A percentile compares a stretch with the other conserved stretches of the same genome.
phyloP scores from a whole-genome alignment of 306 rosid species.

The Fagus sylvatica region DNA sequence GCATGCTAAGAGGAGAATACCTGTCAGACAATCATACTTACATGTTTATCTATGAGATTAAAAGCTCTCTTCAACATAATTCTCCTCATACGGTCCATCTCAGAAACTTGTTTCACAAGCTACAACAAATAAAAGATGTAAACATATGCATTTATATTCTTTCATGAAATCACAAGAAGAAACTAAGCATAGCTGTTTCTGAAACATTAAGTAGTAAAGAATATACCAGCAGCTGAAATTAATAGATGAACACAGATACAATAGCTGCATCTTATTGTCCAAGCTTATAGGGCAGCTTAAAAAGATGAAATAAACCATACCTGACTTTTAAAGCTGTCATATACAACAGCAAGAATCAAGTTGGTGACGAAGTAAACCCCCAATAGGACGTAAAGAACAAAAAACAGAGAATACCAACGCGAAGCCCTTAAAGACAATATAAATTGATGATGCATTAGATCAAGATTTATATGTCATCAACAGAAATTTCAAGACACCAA shows the following conservation, averaged over 20 bases:
- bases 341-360: slow-evolving; percentile 95
- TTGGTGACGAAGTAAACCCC: slow-evolving; percentile 96
- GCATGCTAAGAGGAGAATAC: neutral
- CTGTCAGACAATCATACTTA: slow-evolving; percentile 43
- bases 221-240: slow-evolving; percentile 16
- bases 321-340: slow-evolving; percentile 91
- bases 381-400: slow-evolving; percentile 79
- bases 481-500: neutral
- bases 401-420: slow-evolving; percentile 83
- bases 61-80: slow-evolving; percentile 76
- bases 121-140: slow-evolving; percentile 33
- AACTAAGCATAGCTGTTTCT: neutral
- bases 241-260: slow-evolving; percentile 13
- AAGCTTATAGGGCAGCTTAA: slow-evolving; percentile 6
- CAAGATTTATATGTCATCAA: slow-evolving; percentile 4
- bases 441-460: slow-evolving; percentile 18
- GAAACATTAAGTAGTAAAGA: neutral
- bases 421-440: slow-evolving; percentile 67
- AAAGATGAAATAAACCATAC: slow-evolving; percentile 38
- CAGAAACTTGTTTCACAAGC: slow-evolving; percentile 89
- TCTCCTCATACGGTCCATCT: slow-evolving; percentile 68
- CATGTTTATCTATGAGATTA: slow-evolving; percentile 60
- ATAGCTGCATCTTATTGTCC: slow-evolving; percentile 5
- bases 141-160: slow-evolving; percentile 27
- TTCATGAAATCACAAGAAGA: slow-evolving; percentile 12